Evolutionary conservation across 2,329 filamentous ascomycete genomes (phyloP), one percentile per base, ranked within the genome.

Genomic region (Lachnellula arida): DNA sequence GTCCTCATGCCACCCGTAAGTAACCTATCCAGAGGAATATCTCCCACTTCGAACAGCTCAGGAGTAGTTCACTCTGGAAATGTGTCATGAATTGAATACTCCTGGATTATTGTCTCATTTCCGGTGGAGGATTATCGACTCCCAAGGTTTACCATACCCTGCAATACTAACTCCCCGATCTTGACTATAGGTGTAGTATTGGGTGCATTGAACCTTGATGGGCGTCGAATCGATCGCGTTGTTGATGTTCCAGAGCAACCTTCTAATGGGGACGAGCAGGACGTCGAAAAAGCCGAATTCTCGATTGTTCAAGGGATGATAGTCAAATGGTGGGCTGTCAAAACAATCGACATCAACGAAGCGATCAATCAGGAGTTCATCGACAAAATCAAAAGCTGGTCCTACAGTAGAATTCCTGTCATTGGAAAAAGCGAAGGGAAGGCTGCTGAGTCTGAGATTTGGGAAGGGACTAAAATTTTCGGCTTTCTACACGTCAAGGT

Each of bases 401-500:
- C 63, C 22, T 66, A 63, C 34, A 68, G 64, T 40, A 61, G 66
- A 22, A 63, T 68, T 52, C 66, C 66, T 14, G 66, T 68, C 32
- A 49, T 66, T 51, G 61, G 63, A 39, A 19, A 50, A 23, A 47
- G 19, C 25, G 17, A 9, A 32, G 37, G 40, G 17, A 35, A 8
- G 39, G 19, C 19, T 19, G 12, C n/a, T 7, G 46, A 40, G 39
- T 49, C 50, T 8, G 44, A 47, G 22, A 37, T 6, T 28, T 61
- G 57, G 56, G 49, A 57, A 14, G 55, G 54, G 1, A 60, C 40
- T 39, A 55, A 56, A 39, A 54, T 68, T 7, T 64, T 54, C 48
- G 66, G 66, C 6, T 67, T 64, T 47, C 55, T 68, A 11, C 66
- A 68, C 37, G 52, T 63, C 44, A 66, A 63, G 57, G 66, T 66